phyloP scores from a whole-genome alignment of 225 moss, liverwort and hornwort genomes.

The Rhytidiadelphus loreus region DNA sequence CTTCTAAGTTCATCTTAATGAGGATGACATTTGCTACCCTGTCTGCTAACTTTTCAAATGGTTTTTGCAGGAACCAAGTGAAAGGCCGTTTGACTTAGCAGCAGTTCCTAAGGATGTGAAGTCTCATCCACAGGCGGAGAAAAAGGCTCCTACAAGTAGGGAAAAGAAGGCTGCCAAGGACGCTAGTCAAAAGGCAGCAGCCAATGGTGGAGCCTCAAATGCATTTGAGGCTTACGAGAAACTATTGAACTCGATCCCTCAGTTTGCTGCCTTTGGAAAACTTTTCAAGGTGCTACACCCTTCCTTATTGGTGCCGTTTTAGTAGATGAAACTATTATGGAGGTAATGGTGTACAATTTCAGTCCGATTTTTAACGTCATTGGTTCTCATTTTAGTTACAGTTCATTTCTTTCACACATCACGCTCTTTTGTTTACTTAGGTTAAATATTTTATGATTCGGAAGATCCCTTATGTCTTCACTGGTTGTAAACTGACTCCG shows the following conservation, averaged over 20 bases:
- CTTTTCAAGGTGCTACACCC: slow-evolving; percentile 60
- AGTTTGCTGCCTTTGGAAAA: slow-evolving; percentile 75
- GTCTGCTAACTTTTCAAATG: slow-evolving; percentile 2
- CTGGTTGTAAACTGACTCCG: not conserved
- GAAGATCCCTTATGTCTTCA: not conserved
- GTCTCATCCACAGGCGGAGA: slow-evolving; percentile 41
- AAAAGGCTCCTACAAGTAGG: slow-evolving; percentile 30
- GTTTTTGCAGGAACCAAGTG: slow-evolving; percentile 60
- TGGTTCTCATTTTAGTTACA: not conserved
- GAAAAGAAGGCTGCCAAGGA: slow-evolving; percentile 87
- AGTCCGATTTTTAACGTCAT: not conserved
- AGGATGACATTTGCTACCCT: not conserved
- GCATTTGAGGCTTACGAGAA: slow-evolving; percentile 62
- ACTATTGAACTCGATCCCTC: slow-evolving; percentile 64
- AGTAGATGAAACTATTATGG: not conserved
- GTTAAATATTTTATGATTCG: not conserved
- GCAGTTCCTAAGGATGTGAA: slow-evolving; percentile 66
- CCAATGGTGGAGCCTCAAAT: slow-evolving; percentile 49
- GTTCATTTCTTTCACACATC: not conserved
- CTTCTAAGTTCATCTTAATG: not conserved
- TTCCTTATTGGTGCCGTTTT: not conserved
- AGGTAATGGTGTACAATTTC: not conserved
- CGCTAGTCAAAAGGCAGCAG: slow-evolving; percentile 44
- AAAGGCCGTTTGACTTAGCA: slow-evolving; percentile 75
- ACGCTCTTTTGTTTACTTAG: not conserved